Evolutionary conservation across 1,284 basidiomycete genomes (phyloP).

Genomic region (Microstroma glucosiphilum): DNA sequence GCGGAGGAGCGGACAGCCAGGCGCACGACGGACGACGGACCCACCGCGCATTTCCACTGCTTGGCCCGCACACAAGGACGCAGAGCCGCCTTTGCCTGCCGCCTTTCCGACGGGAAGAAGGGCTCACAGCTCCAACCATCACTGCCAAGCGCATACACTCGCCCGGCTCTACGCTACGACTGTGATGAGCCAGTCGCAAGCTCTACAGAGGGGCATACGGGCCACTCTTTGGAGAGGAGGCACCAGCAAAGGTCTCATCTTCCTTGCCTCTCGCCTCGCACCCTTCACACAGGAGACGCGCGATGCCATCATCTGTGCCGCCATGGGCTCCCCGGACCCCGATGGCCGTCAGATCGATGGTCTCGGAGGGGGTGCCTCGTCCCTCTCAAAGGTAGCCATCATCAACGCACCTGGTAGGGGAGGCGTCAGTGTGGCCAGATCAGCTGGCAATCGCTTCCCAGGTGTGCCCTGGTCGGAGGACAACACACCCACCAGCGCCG

Average conservation of each 20-base stretch:
- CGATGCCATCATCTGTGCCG: slow-evolving; percentile 60
- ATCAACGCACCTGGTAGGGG: slow-evolving; percentile 51
- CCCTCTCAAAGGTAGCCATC: slow-evolving; percentile 71
- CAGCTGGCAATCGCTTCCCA: slow-evolving; percentile 16
- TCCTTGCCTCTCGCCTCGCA: slow-evolving; percentile 57
- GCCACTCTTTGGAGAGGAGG: background rate
- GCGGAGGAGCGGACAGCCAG: too few species aligned
- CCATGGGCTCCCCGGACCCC: slow-evolving; percentile 73
- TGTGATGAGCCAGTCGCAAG: too few species aligned
- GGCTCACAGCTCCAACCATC: too few species aligned
- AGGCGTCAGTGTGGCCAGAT: slow-evolving; percentile 8
- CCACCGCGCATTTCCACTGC: too few species aligned
- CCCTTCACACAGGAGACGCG: slow-evolving; percentile 44
- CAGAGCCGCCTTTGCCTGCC: too few species aligned
- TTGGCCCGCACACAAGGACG: too few species aligned
- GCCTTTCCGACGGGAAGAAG: too few species aligned
- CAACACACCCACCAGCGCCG: background rate
- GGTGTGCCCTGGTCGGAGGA: slow-evolving; percentile 32
- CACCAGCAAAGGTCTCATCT: slow-evolving; percentile 58
- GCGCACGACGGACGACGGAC: too few species aligned
- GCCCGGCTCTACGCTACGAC: too few species aligned
- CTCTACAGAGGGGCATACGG: background rate
- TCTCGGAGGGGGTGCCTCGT: slow-evolving; percentile 68
- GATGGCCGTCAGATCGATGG: slow-evolving; percentile 70
- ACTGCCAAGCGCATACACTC: too few species aligned